These are phyloP conservation scores for Colletotrichum salicis DNA, from an alignment of 2,329 filamentous ascomycete genomes.

Conservation along the genomic window DNA sequence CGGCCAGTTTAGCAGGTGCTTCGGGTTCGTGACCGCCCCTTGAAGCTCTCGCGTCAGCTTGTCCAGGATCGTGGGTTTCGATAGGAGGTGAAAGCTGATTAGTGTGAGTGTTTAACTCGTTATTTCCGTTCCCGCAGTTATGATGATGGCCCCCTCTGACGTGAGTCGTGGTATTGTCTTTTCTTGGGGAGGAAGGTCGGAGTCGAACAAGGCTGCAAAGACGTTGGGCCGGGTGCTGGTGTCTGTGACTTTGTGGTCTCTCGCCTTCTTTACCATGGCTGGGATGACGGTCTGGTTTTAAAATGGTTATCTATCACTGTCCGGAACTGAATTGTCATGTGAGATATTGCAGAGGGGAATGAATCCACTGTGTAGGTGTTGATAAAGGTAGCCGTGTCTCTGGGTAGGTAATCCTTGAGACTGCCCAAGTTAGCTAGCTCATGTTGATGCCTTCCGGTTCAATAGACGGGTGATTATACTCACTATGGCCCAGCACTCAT, in stretches of 20 bases:
- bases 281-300: not conserved
- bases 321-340: too few species aligned
- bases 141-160: conserved; percentile 50
- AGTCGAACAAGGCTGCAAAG: conserved; percentile 40
- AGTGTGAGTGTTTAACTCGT: conserved; percentile 37
- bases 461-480: not conserved
- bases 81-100: conserved; percentile 42
- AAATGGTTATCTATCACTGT: not conserved
- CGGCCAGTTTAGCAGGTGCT: conserved; percentile 37
- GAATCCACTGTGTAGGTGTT: conserved; percentile 1
- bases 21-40: conserved; percentile 37
- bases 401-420: not conserved
- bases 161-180: conserved; percentile 46
- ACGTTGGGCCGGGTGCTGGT: conserved; percentile 12
- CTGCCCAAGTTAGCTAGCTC: not conserved
- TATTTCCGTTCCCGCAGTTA: conserved; percentile 52
- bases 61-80: conserved; percentile 34
- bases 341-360: too few species aligned
- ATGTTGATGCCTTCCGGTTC: too few species aligned
- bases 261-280: not conserved
- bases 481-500: not conserved
- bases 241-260: not conserved
- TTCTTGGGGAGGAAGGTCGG: conserved; percentile 48
- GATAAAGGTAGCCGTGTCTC: conserved; percentile 2
- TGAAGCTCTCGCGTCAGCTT: conserved; percentile 41